phyloP scores from a whole-genome alignment of 768 basidiomycete species.

The Rhodosporidiobolus odoratus region DNA sequence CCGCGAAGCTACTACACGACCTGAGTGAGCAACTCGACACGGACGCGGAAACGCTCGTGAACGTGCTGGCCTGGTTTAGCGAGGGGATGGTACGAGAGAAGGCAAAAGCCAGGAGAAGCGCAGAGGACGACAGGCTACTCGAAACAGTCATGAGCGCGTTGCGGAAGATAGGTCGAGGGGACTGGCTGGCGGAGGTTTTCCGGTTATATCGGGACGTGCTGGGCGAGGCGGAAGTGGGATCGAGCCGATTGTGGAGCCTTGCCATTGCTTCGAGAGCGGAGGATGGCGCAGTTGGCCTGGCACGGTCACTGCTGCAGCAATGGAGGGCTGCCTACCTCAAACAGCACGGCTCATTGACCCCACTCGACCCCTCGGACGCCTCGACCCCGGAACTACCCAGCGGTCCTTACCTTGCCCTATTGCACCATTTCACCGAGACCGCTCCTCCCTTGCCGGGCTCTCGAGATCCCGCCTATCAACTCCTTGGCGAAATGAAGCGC shows the following conservation, averaged over 20 bases:
- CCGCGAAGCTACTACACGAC: slow-evolving; percentile 6
- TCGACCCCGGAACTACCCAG: background rate
- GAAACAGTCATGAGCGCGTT: slow-evolving; percentile 12
- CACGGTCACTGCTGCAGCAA: too few relatives aligned
- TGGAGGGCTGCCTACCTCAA: too few relatives aligned
- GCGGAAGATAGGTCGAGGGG: slow-evolving; percentile 4
- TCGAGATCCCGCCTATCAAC: slow-evolving; percentile 22
- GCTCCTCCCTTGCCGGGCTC: background rate
- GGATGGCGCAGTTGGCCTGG: too few relatives aligned
- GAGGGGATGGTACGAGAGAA: slow-evolving; percentile 4
- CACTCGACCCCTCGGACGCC: slow-evolving; percentile 14
- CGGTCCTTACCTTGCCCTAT: slow-evolving; percentile 25
- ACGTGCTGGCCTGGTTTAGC: slow-evolving; percentile 16
- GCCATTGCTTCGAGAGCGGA: slow-evolving; percentile 7
- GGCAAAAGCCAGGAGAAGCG: background rate
- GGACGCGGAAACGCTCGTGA: slow-evolving; percentile 4
- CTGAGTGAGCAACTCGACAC: slow-evolving; percentile 1
- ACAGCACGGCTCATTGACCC: background rate
- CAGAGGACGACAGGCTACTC: slow-evolving; percentile 9
- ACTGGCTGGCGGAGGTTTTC: slow-evolving; percentile 27
- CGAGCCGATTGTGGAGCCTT: slow-evolving; percentile 3
- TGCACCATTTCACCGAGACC: slow-evolving; percentile 11
- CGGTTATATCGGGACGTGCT: slow-evolving; percentile 11
- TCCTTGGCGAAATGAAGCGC: background rate
- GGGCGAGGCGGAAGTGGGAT: background rate